phyloP scores from a whole-genome alignment of 106 monocot genomes.

The Posidonia australis region DNA sequence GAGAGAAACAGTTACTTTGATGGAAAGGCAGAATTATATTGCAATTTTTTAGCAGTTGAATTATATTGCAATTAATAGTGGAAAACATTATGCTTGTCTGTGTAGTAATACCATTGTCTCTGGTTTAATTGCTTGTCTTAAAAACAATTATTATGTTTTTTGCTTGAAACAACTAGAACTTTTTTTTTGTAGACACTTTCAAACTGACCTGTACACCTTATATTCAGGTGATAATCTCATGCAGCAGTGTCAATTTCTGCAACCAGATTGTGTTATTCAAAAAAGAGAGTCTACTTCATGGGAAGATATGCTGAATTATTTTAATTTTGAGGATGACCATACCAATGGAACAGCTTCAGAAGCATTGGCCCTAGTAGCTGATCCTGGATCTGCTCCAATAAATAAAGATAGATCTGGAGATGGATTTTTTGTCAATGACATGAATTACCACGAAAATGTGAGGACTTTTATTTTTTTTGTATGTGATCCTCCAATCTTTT shows the following conservation, averaged over 20 bases:
- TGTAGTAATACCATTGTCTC: no score
- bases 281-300: background rate
- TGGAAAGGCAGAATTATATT: no score
- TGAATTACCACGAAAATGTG: conserved; percentile 1
- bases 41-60: no score
- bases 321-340: background rate
- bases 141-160: no score
- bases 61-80: no score
- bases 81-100: no score
- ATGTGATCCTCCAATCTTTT: background rate
- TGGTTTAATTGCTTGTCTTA: no score
- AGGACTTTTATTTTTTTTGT: background rate
- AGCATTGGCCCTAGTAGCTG: background rate
- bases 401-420: background rate
- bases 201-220: no score
- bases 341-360: conserved; percentile 1
- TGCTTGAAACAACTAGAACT: no score
- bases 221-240: background rate
- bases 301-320: background rate
- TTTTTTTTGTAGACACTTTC: no score
- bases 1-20: no score
- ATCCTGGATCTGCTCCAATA: background rate
- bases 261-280: background rate
- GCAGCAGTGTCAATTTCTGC: background rate
- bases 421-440: background rate